Evolutionary conservation across 2,329 filamentous ascomycete species (phyloP).

Genomic region (Nemania abortiva): DNA sequence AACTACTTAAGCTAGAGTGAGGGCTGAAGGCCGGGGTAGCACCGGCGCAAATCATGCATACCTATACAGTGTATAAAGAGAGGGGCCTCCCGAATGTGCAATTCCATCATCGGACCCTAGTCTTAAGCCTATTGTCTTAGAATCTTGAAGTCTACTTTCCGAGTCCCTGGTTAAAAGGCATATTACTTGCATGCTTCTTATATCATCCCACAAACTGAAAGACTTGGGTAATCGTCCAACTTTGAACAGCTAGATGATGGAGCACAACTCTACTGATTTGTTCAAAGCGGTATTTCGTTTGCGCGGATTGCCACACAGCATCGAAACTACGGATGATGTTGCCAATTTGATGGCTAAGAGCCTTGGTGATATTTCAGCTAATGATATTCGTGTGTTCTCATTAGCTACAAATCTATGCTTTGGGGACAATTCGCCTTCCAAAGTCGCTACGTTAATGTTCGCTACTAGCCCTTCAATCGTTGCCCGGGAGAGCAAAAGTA

Average conservation of each 20-base stretch:
- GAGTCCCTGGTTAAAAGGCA: too few relatives aligned
- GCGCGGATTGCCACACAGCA: constrained; percentile 20
- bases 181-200: too few relatives aligned
- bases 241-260: not conserved
- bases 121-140: too few relatives aligned
- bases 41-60: too few relatives aligned
- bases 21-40: too few relatives aligned
- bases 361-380: constrained; percentile 31
- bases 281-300: constrained; percentile 29
- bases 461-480: constrained; percentile 25
- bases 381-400: constrained; percentile 38
- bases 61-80: too few relatives aligned
- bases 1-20: too few relatives aligned
- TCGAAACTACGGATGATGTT: constrained; percentile 18
- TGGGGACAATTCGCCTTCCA: constrained; percentile 27
- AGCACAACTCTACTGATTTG: not conserved
- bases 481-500: too few relatives aligned
- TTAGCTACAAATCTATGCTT: constrained; percentile 33
- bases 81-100: too few relatives aligned
- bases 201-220: too few relatives aligned
- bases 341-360: constrained; percentile 25
- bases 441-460: constrained; percentile 43
- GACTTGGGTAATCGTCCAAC: not conserved
- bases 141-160: too few relatives aligned
- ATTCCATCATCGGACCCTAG: too few relatives aligned